Evolutionary conservation across 805 yeast genomes (phyloP), one percentile per base, ranked within the genome.

Genomic region (Ogataea minuta): DNA sequence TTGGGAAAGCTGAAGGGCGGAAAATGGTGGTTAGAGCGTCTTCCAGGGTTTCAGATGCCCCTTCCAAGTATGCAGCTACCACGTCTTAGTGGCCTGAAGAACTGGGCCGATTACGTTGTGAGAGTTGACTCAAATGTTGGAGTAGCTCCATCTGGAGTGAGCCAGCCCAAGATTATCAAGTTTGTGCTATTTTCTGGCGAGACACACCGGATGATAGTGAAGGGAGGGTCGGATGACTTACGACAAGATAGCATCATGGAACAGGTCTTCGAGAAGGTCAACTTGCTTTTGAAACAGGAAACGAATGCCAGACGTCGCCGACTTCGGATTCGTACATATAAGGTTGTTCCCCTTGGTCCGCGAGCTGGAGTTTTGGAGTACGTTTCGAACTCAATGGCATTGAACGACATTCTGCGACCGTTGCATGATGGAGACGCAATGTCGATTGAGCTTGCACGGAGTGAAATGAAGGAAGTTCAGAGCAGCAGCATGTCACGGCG

Each of bases 221-320:
- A 93, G 57, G 87, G 87, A 17, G 89, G 95, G 5, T 74, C 86
- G 8, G 99, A 93, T 63, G 99, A 93, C 62, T 66, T 93, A 36
- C 68, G 98, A 36, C 99, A 95, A 62, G 99, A 93, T 63, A 85
- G 95, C 0, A 87, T 93, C 41, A 95, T 93, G 99, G 95, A 91
- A 59, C 98, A 93, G 57, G 98, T 91, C 1, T 93, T 95, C 60
- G 83, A 74, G 14, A 86, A 89, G 53, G 96, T 89, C 11, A 89
- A 90, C 54, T 62, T 68, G 10, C 73, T 88, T 25, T 70, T 91
- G 39, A 59, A 50, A 9, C 65, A 65, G 16, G 79, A 85, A 53
- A 70, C 70, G 36, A 76, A 74, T 23, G 70, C 91, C 0, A 59
- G 79, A 17, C 70, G 64, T 35, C 60, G 90, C n/a, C 61, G 67